A percentile compares a stretch with the other conserved stretches of the same genome.
Conservation (phyloP, 225 moss, liverwort and hornwort species). For the Marchantia polymorpha region DNA sequence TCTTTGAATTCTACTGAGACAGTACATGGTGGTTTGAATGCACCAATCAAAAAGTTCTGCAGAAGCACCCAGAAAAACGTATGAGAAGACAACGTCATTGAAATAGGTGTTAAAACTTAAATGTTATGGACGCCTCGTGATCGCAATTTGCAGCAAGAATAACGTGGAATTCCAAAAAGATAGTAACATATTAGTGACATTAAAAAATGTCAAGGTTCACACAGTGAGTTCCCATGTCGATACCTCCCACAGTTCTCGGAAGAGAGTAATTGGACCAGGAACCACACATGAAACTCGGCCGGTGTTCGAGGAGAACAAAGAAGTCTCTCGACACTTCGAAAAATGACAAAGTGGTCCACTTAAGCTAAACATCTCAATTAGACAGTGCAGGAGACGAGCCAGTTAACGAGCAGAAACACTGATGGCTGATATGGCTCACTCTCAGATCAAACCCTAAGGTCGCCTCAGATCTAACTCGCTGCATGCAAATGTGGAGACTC, state of each 20-base stretch:
- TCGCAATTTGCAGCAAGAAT: background rate
- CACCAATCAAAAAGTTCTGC: slow-evolving; percentile 81
- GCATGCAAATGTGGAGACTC: background rate
- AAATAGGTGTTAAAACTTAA: too few relatives aligned
- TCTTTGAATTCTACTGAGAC: slow-evolving; percentile 76
- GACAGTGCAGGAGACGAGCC: background rate
- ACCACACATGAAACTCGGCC: background rate
- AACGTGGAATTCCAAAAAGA: background rate
- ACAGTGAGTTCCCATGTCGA: background rate
- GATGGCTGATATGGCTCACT: background rate
- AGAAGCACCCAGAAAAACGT: background rate
- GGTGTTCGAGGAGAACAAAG: background rate
- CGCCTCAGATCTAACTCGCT: slow-evolving; percentile 3
- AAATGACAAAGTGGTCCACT: background rate
- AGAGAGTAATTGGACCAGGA: background rate
- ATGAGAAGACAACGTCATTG: background rate
- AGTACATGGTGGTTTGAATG: slow-evolving; percentile 74
- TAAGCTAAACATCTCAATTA: background rate
- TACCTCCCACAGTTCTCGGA: too few relatives aligned
- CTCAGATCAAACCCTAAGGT: background rate
- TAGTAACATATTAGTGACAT: background rate
- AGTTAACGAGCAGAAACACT: background rate
- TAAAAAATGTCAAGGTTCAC: too few relatives aligned
- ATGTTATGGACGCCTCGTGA: too few relatives aligned
- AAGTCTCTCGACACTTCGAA: background rate